Conservation (phyloP, 257 asterid species). For the Echites panduratus region DNA sequence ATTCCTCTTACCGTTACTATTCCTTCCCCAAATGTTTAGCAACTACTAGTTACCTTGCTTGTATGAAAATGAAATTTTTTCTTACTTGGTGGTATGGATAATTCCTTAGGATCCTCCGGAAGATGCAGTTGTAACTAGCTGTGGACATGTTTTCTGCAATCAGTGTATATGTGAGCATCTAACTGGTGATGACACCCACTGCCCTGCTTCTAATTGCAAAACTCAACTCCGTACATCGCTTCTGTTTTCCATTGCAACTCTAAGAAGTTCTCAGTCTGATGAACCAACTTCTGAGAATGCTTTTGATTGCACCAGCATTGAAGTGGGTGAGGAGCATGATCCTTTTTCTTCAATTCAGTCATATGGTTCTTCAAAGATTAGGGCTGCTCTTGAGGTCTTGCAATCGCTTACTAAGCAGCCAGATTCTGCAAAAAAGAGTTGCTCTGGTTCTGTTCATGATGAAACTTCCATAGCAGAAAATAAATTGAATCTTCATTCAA, state of each 20-base stretch:
- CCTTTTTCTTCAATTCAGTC: constrained; percentile 33
- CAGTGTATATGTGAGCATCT: constrained; percentile 90
- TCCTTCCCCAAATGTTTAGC: neutral
- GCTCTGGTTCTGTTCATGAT: constrained; percentile 26
- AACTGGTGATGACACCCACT: constrained; percentile 68
- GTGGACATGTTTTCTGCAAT: constrained; percentile 93
- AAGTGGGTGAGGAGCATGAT: constrained; percentile 34
- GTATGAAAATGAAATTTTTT: neutral
- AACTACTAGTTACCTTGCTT: neutral
- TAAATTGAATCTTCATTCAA: constrained; percentile 18
- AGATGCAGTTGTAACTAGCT: constrained; percentile 83
- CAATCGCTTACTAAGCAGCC: constrained; percentile 44
- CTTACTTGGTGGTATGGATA: constrained; percentile 11
- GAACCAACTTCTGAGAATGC: constrained; percentile 29
- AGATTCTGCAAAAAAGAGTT: constrained; percentile 20
- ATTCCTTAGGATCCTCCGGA: constrained; percentile 86
- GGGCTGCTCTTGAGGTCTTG: constrained; percentile 74
- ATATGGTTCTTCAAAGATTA: constrained; percentile 77
- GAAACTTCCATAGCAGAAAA: constrained; percentile 27
- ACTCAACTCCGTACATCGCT: constrained; percentile 42
- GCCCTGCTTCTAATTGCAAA: constrained; percentile 80
- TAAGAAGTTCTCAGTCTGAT: constrained; percentile 52
- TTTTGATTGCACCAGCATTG: constrained; percentile 29
- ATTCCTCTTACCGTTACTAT: neutral
- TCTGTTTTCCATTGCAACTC: constrained; percentile 55